A percentile compares a stretch with the other conserved stretches of the same genome.
Conservation (phyloP, 192 early-diverging fungal species). For the Powellomyces hirtus region DNA sequence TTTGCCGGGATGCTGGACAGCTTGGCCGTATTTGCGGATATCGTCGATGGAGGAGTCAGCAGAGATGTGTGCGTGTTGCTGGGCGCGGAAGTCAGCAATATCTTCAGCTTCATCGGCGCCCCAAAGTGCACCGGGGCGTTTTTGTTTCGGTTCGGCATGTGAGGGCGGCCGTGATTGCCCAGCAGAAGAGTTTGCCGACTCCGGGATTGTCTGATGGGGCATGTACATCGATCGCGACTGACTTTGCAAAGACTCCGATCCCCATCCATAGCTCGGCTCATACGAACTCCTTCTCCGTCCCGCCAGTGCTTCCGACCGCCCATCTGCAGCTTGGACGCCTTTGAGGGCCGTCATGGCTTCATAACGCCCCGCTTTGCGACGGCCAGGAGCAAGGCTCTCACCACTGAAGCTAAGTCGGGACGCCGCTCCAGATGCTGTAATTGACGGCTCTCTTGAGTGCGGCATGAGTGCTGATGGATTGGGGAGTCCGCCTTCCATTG, state of each 20-base stretch:
- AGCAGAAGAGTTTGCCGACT: no score
- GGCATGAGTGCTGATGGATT: no score
- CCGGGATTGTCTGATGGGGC: not conserved
- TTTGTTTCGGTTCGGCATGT: not conserved
- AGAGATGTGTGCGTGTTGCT: not conserved
- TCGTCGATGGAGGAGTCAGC: conserved; percentile 24
- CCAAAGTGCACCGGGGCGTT: not conserved
- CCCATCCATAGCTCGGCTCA: not conserved
- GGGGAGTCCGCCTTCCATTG: not conserved
- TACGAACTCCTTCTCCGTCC: not conserved
- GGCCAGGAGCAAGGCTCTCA: no score
- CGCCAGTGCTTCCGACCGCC: not conserved
- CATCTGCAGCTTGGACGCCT: not conserved
- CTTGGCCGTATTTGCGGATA: conserved; percentile 4
- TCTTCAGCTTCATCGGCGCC: conserved; percentile 5
- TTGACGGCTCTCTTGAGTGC: no score
- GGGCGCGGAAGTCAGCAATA: not conserved
- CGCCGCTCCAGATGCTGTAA: no score
- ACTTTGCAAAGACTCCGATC: not conserved
- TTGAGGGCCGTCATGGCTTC: conserved; percentile 5
- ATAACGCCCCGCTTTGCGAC: conserved; percentile 7
- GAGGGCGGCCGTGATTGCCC: not conserved
- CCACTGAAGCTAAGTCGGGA: no score
- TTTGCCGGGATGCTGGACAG: conserved; percentile 18
- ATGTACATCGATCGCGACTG: not conserved